Base-by-base conservation (phyloP, 2,329 filamentous ascomycete genomes). In the Chaetomiaceae sp. region DNA sequence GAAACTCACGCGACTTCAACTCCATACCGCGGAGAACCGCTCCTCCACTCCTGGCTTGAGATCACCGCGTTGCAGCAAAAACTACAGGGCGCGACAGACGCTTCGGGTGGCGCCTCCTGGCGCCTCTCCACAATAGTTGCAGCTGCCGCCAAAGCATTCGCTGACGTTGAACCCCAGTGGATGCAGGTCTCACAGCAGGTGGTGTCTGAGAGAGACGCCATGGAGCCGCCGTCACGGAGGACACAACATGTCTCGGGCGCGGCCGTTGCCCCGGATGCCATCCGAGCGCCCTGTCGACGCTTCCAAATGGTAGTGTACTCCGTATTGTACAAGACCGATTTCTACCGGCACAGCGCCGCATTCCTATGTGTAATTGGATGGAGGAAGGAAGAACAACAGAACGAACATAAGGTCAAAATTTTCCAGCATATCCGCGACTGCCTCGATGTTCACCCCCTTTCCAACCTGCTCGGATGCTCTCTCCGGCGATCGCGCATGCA, bases 71-170 rank as follows among this genome's bases (percentile, higher is more conserved):
- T 9, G 6, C 27, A 11, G 6, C 12, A 24, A 12, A 20, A 48
- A 45, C 30, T 18, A 50, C 37, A 47, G 44, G 48, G 20, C 45
- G 40, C 11, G 36, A 42, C 12, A n/a, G 33, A 4, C 24, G 3
- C 33, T 37, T 17, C 32, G 11, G 30, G 26, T 42, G 45, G 48
- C 44, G 48, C 36, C 39, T 35, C 24, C 29, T 18, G 18, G 6
- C 14, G 40, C 42, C 14, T 22, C 30, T 42, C 46, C 38, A 30
- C 46, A 47, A 32, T 27, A 27, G 36, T 35, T 42, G 41, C 48
- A 48, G 36, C 35, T 36, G 33, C 39, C 38, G 18, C 17, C 42
- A 45, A 47, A 52, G 43, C 44, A 51, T 49, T 53, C 51, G 50
- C 48, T 47, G 47, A 40, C 45, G 50, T 47, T 50, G 19, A 44